A percentile compares a stretch with the other conserved stretches of the same genome.
Evolutionary conservation across 768 basidiomycete genomes (phyloP).

Genomic region (Boletus rubropictus): DNA sequence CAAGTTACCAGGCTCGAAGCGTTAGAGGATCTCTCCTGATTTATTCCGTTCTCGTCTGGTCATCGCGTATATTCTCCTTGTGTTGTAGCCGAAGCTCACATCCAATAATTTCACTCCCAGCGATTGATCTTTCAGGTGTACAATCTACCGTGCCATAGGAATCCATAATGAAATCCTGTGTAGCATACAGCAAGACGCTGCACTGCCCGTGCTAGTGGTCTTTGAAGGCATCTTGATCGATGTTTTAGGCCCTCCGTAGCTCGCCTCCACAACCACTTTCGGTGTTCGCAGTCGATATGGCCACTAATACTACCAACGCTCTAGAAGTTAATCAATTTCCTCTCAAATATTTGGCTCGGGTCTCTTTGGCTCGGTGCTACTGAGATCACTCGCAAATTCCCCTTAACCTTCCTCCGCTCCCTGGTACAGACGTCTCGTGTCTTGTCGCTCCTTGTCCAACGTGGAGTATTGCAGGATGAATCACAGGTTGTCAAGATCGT

Average conservation of each 20-base stretch:
- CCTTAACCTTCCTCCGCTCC: constrained; percentile 11
- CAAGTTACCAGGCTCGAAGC: constrained; percentile 49
- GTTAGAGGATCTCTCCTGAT: constrained; percentile 34
- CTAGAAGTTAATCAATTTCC: constrained; percentile 11
- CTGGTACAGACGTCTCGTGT: not conserved
- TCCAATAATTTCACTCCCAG: not conserved
- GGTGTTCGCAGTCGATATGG: constrained; percentile 1
- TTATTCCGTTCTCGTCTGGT: not conserved
- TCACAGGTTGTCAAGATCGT: constrained; percentile 13
- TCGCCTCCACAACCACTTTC: not conserved
- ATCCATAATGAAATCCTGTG: constrained; percentile 3
- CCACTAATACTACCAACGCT: not conserved
- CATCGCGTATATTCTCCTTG: constrained; percentile 1
- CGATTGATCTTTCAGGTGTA: not conserved
- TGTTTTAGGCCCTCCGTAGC: not conserved
- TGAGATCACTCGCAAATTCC: constrained; percentile 18
- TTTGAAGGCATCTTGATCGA: not conserved
- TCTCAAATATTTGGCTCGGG: constrained; percentile 15
- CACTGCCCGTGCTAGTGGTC: not conserved
- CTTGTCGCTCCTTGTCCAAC: not conserved
- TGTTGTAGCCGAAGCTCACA: constrained; percentile 6
- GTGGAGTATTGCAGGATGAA: constrained; percentile 9
- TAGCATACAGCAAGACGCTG: not conserved
- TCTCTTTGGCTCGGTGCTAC: too few species aligned
- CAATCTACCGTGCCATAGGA: not conserved